phyloP scores from a whole-genome alignment of 208 protist species.

The Wallacemonas collosoma region DNA sequence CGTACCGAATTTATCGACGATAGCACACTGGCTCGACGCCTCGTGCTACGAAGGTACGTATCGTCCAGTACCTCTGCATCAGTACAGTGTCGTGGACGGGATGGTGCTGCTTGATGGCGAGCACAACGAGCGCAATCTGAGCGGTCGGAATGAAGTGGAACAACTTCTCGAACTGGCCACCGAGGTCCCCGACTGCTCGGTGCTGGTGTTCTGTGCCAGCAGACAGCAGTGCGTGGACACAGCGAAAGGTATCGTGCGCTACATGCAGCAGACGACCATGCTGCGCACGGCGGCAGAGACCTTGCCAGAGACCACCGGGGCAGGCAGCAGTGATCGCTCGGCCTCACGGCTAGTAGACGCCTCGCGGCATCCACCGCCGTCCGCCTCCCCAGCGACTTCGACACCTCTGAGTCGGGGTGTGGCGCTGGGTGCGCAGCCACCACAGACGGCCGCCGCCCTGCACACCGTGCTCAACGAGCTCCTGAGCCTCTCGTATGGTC shows the following conservation, averaged over 20 bases:
- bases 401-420: constrained; percentile 12
- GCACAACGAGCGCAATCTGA: constrained; percentile 46
- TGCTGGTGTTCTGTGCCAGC: constrained; percentile 87
- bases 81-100: constrained; percentile 71
- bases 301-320: not conserved
- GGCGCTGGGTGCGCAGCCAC: constrained; percentile 16
- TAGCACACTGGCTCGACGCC: constrained; percentile 86
- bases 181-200: constrained; percentile 58
- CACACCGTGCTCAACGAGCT: constrained; percentile 49
- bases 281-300: not conserved
- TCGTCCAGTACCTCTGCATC: constrained; percentile 75
- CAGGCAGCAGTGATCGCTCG: not conserved
- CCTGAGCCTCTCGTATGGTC: constrained; percentile 33
- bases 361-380: not conserved
- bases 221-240: constrained; percentile 79
- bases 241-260: constrained; percentile 54
- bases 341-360: not conserved
- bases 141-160: constrained; percentile 31
- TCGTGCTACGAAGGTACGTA: constrained; percentile 69
- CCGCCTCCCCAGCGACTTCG: constrained; percentile 1
- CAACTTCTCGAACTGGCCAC: constrained; percentile 65
- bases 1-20: constrained; percentile 77
- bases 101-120: constrained; percentile 54
- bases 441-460: constrained; percentile 24
- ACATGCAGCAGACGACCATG: constrained; percentile 20